These are phyloP conservation scores for Colletotrichum sp. DNA, from an alignment of 2,329 filamentous ascomycete genomes.

Conservation along the genomic window DNA sequence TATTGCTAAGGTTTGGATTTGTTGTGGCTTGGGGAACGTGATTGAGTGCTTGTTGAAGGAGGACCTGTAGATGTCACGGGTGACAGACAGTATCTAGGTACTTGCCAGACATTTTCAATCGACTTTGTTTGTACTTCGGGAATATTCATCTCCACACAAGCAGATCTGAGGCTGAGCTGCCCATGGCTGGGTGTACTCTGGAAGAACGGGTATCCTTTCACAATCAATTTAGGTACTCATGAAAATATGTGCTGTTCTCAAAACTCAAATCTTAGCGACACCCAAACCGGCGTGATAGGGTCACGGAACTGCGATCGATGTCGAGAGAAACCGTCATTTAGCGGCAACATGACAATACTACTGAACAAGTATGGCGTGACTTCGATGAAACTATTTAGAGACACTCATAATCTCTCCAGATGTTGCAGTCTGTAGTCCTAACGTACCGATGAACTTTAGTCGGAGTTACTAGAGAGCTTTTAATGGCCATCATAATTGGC, in stretches of 20 bases:
- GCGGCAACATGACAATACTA: not conserved
- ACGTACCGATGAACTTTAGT: not conserved
- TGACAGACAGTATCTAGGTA: not conserved
- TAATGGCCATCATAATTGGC: no score
- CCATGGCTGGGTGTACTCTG: not conserved
- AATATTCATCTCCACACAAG: not conserved
- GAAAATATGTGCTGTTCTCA: not conserved
- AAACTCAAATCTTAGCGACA: not conserved
- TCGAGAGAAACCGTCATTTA: not conserved
- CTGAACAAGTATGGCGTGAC: not conserved
- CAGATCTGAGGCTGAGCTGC: not conserved
- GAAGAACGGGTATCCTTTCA: not conserved
- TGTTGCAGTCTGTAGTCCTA: not conserved
- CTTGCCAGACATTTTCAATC: not conserved
- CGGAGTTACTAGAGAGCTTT: no score
- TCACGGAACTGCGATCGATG: not conserved
- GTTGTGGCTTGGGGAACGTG: not conserved
- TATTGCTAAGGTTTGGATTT: conserved; percentile 8
- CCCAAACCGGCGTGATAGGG: not conserved
- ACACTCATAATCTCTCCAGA: not conserved
- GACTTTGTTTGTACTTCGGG: not conserved
- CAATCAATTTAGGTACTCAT: not conserved
- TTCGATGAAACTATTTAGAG: not conserved
- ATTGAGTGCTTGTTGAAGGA: conserved; percentile 12
- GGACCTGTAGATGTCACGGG: not conserved